phyloP scores from a whole-genome alignment of 768 basidiomycete species.

The Naganishia onofrii region DNA sequence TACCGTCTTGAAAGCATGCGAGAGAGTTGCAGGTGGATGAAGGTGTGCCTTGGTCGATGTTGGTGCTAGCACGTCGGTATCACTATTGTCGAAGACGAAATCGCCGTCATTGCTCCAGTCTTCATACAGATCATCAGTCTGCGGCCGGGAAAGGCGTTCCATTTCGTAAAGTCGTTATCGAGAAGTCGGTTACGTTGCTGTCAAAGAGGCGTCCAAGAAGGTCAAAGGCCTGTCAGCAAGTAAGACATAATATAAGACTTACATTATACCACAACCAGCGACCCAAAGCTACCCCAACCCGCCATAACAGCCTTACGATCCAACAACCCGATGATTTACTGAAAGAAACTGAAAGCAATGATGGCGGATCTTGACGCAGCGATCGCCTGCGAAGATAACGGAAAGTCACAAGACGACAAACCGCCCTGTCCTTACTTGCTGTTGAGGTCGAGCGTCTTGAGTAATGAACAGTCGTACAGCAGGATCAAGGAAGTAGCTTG shows the following conservation, averaged over 20 bases:
- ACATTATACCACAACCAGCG: neutral
- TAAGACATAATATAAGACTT: too few species aligned
- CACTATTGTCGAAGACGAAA: constrained; percentile 36
- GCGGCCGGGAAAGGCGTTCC: neutral
- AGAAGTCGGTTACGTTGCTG: neutral
- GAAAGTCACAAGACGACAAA: neutral
- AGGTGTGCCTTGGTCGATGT: constrained; percentile 15
- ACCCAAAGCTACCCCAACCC: neutral
- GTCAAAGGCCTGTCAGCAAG: neutral
- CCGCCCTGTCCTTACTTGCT: neutral
- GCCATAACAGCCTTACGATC: constrained; percentile 6
- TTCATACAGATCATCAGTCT: constrained; percentile 26
- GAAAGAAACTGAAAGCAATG: too few species aligned
- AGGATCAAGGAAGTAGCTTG: neutral
- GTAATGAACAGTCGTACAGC: too few species aligned
- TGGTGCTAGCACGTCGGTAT: constrained; percentile 14
- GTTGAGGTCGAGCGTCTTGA: neutral
- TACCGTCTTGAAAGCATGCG: constrained; percentile 2
- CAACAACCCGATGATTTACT: neutral
- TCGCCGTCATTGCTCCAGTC: constrained; percentile 47
- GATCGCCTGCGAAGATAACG: neutral
- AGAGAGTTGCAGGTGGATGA: neutral
- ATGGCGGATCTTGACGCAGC: neutral
- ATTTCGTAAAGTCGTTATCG: neutral
- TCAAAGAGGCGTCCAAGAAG: neutral